These are phyloP conservation scores for Fusarium sp. DNA, from an alignment of 2,329 filamentous ascomycete genomes.

Conservation along the genomic window DNA sequence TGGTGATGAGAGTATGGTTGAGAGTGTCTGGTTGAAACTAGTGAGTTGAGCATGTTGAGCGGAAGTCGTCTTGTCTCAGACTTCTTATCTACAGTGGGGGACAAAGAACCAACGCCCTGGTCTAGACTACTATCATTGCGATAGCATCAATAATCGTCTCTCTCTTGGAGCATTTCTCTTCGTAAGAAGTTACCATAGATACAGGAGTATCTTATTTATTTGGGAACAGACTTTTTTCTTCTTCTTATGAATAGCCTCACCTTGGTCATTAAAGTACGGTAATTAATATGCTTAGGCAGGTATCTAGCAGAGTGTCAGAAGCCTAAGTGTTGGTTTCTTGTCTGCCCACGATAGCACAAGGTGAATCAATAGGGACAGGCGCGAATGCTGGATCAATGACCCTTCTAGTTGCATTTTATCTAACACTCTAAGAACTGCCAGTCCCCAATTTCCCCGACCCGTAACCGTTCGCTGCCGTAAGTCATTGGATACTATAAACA, in stretches of 20 bases:
- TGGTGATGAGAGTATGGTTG: slow-evolving; percentile 28
- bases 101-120: background rate
- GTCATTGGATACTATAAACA: slow-evolving; percentile 8
- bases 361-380: background rate
- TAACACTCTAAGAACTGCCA: slow-evolving; percentile 48
- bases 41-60: background rate
- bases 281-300: too few relatives aligned
- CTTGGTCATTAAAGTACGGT: too few relatives aligned
- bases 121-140: too few relatives aligned
- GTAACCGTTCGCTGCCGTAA: slow-evolving; percentile 24
- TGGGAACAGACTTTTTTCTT: too few relatives aligned
- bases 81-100: background rate
- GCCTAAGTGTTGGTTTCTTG: too few relatives aligned
- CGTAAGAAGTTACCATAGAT: too few relatives aligned
- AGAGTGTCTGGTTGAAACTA: background rate
- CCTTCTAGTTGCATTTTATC: slow-evolving; percentile 48
- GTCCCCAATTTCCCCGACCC: slow-evolving; percentile 30
- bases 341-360: too few relatives aligned
- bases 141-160: too few relatives aligned
- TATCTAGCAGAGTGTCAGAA: too few relatives aligned
- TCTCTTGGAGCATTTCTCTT: too few relatives aligned
- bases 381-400: slow-evolving; percentile 21
- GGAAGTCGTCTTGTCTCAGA: background rate
- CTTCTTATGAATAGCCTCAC: too few relatives aligned
- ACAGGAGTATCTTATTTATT: too few relatives aligned